Evolutionary conservation across 306 rosid species (phyloP), one percentile per base, ranked within the genome.

Genomic region (Spatholobus suberectus): DNA sequence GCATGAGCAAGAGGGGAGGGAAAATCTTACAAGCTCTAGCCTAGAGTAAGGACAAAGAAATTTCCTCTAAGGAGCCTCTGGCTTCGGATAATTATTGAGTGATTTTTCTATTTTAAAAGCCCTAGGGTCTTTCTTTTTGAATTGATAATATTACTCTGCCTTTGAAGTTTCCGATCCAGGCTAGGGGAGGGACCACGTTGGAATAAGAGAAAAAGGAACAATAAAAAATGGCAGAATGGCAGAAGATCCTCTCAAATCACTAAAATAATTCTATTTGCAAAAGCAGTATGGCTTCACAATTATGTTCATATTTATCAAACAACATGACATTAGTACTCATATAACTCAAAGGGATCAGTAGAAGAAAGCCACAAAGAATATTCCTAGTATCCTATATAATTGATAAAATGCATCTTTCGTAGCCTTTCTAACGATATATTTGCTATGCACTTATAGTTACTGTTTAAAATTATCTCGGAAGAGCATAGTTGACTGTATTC

Each of bases 181-280:
- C 46, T 18, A 18, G 73, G 49, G 34, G 71, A 41, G 73, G 75
- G 15, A 4, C 2, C 4, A 13, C 9, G 40, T 35, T 27, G 51
- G 34, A 44, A 32, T 66, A 73, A 70, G 78, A 71, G 80, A 37
- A 51, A 38, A 17, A 51, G 11, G 35, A 55, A 35, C 29, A 24
- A 68, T 6, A 5, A 20, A 35, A 34, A 63, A 41, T 21, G 27
- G 23, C 1, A 18, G 43, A 63, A 41, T 21, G 27, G 23, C 1
- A 18, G 43, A 41, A 24, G 35, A 14, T 34, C 40, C 65, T 46
- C 73, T 59, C 43, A 26, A 43, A 32, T 27, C 44, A 49, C 71
- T 38, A 58, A 70, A 58, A 70, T 69, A 70, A 55, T 32, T 8
- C 7, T 38, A 41, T 54, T 26, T 20, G 43, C 24, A 78, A n/a